Conservation (phyloP, 2,329 filamentous ascomycete genomes). For the Parascedosporium putredinis region DNA sequence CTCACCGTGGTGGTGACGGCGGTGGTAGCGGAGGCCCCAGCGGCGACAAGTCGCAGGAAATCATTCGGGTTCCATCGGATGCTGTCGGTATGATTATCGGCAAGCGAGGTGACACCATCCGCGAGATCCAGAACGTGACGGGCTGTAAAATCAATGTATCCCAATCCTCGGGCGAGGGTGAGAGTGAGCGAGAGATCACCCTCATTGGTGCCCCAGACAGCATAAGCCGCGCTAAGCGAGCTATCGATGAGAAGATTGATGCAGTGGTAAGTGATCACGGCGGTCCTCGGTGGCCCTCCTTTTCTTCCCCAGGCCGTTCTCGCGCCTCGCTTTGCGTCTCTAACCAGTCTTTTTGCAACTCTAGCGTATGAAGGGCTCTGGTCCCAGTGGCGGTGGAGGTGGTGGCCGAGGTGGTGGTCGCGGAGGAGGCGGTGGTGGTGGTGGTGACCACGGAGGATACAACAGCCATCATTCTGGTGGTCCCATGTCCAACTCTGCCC, state of each 20-base stretch:
- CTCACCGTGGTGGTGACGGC: slow-evolving; percentile 15
- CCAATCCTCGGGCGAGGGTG: slow-evolving; percentile 64
- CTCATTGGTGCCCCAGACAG: slow-evolving; percentile 68
- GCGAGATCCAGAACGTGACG: slow-evolving; percentile 79
- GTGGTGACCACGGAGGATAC: slow-evolving; percentile 30
- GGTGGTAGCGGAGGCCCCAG: slow-evolving; percentile 23
- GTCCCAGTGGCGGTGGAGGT: slow-evolving; percentile 5
- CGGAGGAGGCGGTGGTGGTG: slow-evolving; percentile 30
- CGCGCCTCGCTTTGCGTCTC: not conserved
- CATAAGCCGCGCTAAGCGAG: slow-evolving; percentile 69
- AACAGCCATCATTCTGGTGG: slow-evolving; percentile 42
- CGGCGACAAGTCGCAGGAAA: slow-evolving; percentile 52
- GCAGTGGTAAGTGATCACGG: slow-evolving; percentile 62
- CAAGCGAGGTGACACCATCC: slow-evolving; percentile 88
- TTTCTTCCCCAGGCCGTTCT: not conserved
- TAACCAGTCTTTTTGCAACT: not conserved
- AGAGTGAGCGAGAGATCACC: slow-evolving; percentile 77
- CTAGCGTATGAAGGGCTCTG: slow-evolving; percentile 8
- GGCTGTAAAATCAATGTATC: slow-evolving; percentile 94
- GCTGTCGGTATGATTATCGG: slow-evolving; percentile 95
- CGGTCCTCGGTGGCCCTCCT: too few species aligned
- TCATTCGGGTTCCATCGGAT: slow-evolving; percentile 78
- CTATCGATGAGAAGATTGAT: slow-evolving; percentile 87
- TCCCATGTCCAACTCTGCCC: not conserved
- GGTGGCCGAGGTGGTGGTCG: slow-evolving; percentile 23